A percentile compares a stretch with the other conserved stretches of the same genome.
Conservation (phyloP, 2,329 filamentous ascomycete genomes). For the Massarina eburnea region DNA sequence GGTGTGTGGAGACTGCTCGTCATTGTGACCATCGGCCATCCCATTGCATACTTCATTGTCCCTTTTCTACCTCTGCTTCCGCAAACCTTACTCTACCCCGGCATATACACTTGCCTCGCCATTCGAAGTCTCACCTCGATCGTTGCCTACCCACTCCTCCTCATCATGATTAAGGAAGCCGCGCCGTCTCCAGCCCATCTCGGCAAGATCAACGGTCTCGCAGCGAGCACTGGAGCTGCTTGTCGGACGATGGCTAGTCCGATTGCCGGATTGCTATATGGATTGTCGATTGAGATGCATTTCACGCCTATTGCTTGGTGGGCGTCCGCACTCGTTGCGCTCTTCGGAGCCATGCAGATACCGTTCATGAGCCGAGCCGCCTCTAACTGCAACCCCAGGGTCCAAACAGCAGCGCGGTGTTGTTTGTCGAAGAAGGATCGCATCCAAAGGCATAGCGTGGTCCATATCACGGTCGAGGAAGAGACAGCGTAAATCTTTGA, state of each 20-base stretch:
- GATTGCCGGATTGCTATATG: constrained; percentile 67
- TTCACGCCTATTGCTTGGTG: constrained; percentile 67
- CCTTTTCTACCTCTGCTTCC: constrained; percentile 67
- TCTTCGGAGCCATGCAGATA: constrained; percentile 58
- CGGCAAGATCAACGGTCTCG: constrained; percentile 71
- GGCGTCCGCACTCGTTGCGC: constrained; percentile 58
- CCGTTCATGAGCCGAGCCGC: constrained; percentile 57
- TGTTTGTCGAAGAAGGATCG: constrained; percentile 20
- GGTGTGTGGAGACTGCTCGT: constrained; percentile 70
- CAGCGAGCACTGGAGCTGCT: constrained; percentile 70
- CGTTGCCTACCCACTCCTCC: constrained; percentile 66
- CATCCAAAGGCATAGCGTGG: constrained; percentile 17
- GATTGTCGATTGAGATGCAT: constrained; percentile 57
- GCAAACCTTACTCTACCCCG: constrained; percentile 54
- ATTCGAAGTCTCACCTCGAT: constrained; percentile 70
- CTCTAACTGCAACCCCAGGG: constrained; percentile 30
- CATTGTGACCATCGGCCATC: constrained; percentile 66
- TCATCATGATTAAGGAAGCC: constrained; percentile 74
- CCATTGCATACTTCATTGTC: constrained; percentile 67
- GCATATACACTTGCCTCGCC: constrained; percentile 66
- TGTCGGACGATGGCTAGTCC: constrained; percentile 71
- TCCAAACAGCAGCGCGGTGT: constrained; percentile 25
- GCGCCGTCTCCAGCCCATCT: constrained; percentile 63
- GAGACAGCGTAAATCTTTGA: constrained; percentile 5
- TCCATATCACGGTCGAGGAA: constrained; percentile 31